phyloP scores from a whole-genome alignment of 768 basidiomycete genomes.

The Suillus lakei region DNA sequence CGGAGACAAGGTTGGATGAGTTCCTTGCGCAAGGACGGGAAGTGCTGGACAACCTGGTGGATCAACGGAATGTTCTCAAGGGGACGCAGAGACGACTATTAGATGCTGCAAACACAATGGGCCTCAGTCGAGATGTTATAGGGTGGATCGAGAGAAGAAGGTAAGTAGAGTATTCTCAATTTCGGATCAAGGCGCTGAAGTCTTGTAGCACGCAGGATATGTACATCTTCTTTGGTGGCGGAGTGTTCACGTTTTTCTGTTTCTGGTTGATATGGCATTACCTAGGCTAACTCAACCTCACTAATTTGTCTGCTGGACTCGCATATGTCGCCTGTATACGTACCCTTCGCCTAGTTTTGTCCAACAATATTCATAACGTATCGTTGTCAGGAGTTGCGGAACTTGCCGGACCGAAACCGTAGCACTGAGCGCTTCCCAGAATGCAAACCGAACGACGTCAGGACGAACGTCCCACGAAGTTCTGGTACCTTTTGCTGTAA shows the following conservation, averaged over 20 bases:
- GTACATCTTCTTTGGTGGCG: conserved; percentile 90
- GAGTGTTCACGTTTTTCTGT: conserved; percentile 86
- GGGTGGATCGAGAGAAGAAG: conserved; percentile 96
- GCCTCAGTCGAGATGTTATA: conserved; percentile 92
- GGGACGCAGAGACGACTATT: conserved; percentile 89
- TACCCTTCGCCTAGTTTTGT: neutral
- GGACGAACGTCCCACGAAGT: neutral
- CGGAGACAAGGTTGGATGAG: conserved; percentile 82
- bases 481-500: conserved; percentile 10
- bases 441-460: neutral
- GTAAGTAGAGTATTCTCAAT: conserved; percentile 41
- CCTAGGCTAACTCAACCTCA: conserved; percentile 54
- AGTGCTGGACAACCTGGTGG: conserved; percentile 88
- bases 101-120: conserved; percentile 92
- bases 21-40: conserved; percentile 93
- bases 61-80: conserved; percentile 92
- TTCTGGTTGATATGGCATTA: conserved; percentile 95
- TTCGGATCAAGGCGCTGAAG: conserved; percentile 15
- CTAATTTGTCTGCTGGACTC: neutral
- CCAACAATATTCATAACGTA: neutral
- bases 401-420: neutral
- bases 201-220: conserved; percentile 84
- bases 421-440: too few relatives aligned
- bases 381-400: neutral
- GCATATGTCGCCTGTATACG: conserved; percentile 2